phyloP scores from a whole-genome alignment of 441 rosid genomes.

The Arabidopsis lyrata region DNA sequence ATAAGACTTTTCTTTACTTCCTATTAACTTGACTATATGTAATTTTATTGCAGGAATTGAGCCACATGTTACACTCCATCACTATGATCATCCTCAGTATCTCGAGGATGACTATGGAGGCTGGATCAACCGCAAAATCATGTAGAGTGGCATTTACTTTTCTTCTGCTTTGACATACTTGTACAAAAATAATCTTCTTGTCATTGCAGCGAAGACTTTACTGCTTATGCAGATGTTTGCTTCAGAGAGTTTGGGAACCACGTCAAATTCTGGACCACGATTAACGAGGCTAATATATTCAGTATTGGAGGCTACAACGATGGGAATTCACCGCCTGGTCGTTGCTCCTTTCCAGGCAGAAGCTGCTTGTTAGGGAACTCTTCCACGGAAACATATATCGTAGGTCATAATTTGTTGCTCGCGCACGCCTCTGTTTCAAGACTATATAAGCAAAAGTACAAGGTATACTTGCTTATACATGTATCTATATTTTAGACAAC shows the following conservation, averaged over 20 bases:
- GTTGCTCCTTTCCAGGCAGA: conserved; percentile 46
- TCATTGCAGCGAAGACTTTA: conserved; percentile 61
- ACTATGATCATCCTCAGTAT: conserved; percentile 63
- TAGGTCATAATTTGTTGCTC: conserved; percentile 61
- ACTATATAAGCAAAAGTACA: conserved; percentile 59
- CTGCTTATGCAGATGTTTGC: conserved; percentile 67
- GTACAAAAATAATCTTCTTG: not conserved
- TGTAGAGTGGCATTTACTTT: conserved; percentile 45
- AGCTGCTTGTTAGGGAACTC: conserved; percentile 67
- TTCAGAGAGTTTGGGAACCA: conserved; percentile 66
- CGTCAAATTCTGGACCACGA: conserved; percentile 65
- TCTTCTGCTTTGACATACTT: not conserved
- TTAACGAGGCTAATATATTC: conserved; percentile 66
- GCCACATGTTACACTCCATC: conserved; percentile 63
- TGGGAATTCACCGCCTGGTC: conserved; percentile 54
- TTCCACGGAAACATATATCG: conserved; percentile 67
- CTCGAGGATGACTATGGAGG: conserved; percentile 83
- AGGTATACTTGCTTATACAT: conserved; percentile 41
- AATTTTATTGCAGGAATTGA: conserved; percentile 57
- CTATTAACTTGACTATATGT: not conserved
- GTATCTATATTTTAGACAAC: not conserved
- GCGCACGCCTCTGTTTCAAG: conserved; percentile 66
- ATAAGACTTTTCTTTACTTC: not conserved
- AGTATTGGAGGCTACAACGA: conserved; percentile 56
- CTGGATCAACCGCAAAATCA: conserved; percentile 58